Base-by-base conservation (phyloP, 352 stramenopile genomes). In the Phytopythium cucurbitacearum region DNA sequence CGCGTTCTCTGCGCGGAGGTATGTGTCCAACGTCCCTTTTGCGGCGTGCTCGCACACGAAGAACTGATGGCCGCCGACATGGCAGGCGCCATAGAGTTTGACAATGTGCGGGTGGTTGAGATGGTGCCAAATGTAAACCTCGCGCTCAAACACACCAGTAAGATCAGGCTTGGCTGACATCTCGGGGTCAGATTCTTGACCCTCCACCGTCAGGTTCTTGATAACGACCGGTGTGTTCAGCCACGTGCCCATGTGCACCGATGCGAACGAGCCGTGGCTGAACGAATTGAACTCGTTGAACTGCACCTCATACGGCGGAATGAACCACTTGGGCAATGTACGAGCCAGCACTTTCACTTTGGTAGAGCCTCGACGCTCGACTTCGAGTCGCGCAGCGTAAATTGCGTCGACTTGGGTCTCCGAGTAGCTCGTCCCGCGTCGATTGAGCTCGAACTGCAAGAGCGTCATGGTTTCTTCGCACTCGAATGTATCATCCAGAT, bases 51-150 rank as follows among this genome's bases (percentile, higher is more conserved):
- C 65, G 38, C 60, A 73, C 36, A 73, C 57, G 51, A 73, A 73
- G 65, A 69, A 73, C 34, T 64, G 65, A 32, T 66, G 60, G 0
- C 57, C 65, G 11, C 65, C 65, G 15, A 73, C 61, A 12, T 73
- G 62, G 13, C 62, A 71, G 0, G 62, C 65, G 16, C 65, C 65
- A 49, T 63, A 73, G 3, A 73, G 62, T 39, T 70, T 62, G 21
- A 73, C 57, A 36, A 73, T 54, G 45, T 73, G 62, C 9, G 65
- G 65, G 33, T 73, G 61, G 9, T 61, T 62, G 3, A 73, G 52
- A 48, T 56, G 47, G 35, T 62, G 62, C 62, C 65, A 73, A 44
- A 70, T 67, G 53, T 56, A 59, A 15, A 70, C 42, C 41, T 73
- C 65, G 4, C 49, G 52, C 32, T 64, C 62, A 40, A 73, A 73